Base-by-base conservation (phyloP, 2,329 filamentous ascomycete species). In the Talaromyces sp. region DNA sequence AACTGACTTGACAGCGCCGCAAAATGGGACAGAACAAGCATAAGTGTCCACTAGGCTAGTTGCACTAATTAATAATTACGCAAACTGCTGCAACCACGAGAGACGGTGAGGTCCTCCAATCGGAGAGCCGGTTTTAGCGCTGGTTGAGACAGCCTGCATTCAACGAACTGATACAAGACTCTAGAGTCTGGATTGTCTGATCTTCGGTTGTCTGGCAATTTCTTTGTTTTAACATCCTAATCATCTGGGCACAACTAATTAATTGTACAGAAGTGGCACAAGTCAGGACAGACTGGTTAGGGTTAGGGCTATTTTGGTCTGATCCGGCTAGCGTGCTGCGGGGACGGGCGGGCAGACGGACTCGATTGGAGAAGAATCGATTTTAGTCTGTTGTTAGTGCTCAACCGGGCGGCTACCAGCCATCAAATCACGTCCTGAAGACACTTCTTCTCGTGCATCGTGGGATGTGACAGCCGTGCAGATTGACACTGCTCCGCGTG, bases 381-480 rank as follows among this genome's bases (percentile, higher is more conserved):
- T 56, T 27, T 58, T 58, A 39, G 56, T 45, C 27, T 33, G n/a
- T 14, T 31, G 22, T 58, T 62, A 65, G 64, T 52, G 64, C 54
- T 45, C 50, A 47, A 41, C 48, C 33, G 47, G 64, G 64, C 64
- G 64, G 50, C 60, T 62, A 65, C 24, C 33, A 37, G 19, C 22
- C 52, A 58, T 41, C 64, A 62, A 65, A 65, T 65, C 64, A 65
- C 41, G 14, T 35, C 35, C 33, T 19, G 14, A 39, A 62, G 41
- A 48, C 35, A 27, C 60, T 35, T 41, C 37, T 33, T 62, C 60
- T 50, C 63, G 19, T 65, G 63, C 59, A 59, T 59, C 24, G 31
- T 48, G 35, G 22, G 41, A 58, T 65, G 64, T 65, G 64, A 65
- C 64, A 62, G 56, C 64, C 62, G 24, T 65, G 64, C 64, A 65